Conservation (phyloP, 148 eudicot species). For the Nepenthes gracilis region DNA sequence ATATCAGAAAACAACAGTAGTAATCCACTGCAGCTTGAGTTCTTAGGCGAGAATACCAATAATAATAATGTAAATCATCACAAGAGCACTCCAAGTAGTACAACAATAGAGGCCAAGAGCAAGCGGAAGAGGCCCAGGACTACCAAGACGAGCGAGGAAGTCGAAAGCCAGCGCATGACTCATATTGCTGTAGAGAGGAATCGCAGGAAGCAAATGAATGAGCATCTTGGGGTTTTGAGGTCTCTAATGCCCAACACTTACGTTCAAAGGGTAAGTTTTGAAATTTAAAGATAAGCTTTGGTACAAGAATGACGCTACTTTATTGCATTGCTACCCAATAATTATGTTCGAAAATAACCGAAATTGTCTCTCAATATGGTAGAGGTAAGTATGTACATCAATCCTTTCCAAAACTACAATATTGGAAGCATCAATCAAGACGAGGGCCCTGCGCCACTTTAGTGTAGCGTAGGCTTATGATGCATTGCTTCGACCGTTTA, state of each 20-base stretch:
- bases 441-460: too few relatives aligned
- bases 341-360: too few relatives aligned
- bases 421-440: too few relatives aligned
- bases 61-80: not conserved
- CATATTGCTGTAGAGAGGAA: slow-evolving; percentile 93
- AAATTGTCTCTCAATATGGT: too few relatives aligned
- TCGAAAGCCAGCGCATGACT: slow-evolving; percentile 94
- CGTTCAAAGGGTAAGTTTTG: slow-evolving; percentile 75
- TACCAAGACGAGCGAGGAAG: slow-evolving; percentile 76
- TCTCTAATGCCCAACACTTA: slow-evolving; percentile 98
- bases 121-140: slow-evolving; percentile 86
- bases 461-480: too few relatives aligned
- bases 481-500: too few relatives aligned
- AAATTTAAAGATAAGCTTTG: not conserved
- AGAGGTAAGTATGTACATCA: too few relatives aligned
- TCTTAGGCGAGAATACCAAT: not conserved
- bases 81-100: slow-evolving; percentile 3
- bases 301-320: not conserved
- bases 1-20: not conserved
- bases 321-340: not conserved
- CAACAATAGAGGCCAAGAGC: slow-evolving; percentile 19
- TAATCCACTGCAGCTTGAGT: slow-evolving; percentile 2
- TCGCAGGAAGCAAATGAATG: slow-evolving; percentile 96
- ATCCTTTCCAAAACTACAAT: too few relatives aligned
- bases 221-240: slow-evolving; percentile 85